phyloP scores from a whole-genome alignment of 768 basidiomycete species.

The Lentinula edodes region DNA sequence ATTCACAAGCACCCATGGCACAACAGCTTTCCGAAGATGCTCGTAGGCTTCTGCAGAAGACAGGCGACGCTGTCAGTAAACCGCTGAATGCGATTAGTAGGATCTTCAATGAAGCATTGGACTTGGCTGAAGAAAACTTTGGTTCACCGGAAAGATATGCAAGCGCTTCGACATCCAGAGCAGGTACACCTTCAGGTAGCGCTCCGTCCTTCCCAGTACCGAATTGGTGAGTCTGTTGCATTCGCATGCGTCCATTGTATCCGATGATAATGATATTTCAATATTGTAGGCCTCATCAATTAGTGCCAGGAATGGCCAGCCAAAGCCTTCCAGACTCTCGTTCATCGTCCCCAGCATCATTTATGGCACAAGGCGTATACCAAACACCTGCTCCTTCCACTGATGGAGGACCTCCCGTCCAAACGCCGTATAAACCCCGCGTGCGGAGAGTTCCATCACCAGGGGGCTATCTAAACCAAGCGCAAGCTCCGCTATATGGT shows the following conservation, averaged over 20 bases:
- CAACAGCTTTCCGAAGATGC: slow-evolving; percentile 66
- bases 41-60: slow-evolving; percentile 78
- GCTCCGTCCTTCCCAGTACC: slow-evolving; percentile 8
- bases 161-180: slow-evolving; percentile 18
- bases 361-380: not conserved
- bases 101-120: slow-evolving; percentile 81
- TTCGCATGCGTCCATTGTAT: too few species aligned
- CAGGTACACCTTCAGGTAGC: slow-evolving; percentile 28
- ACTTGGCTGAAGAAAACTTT: slow-evolving; percentile 62
- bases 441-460: slow-evolving; percentile 50
- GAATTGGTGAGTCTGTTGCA: not conserved
- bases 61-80: slow-evolving; percentile 86
- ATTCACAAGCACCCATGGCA: slow-evolving; percentile 40
- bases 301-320: not conserved
- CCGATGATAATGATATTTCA: too few species aligned
- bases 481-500: slow-evolving; percentile 9
- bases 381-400: slow-evolving; percentile 1
- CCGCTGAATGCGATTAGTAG: slow-evolving; percentile 86
- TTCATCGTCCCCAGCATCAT: not conserved
- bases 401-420: slow-evolving; percentile 26
- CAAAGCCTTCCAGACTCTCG: slow-evolving; percentile 9
- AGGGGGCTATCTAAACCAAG: slow-evolving; percentile 5
- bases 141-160: slow-evolving; percentile 32
- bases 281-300: not conserved
- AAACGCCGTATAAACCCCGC: slow-evolving; percentile 74